Conservation (phyloP, 2,329 filamentous ascomycete species). For the Aciculosporium take region DNA sequence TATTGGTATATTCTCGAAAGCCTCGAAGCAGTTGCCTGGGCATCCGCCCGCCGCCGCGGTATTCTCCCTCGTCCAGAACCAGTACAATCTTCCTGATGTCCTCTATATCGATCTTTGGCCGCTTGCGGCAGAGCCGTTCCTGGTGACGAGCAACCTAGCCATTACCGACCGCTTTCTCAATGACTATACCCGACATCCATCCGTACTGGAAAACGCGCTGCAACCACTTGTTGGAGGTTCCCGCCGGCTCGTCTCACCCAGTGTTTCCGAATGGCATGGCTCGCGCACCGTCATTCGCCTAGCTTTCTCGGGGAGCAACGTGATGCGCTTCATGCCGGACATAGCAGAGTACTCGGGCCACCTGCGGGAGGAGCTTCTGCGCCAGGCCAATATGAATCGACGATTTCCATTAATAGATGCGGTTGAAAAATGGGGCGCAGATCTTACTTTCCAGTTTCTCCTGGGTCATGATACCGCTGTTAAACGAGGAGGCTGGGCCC, state of each 20-base stretch:
- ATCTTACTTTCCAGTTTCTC: conserved; percentile 2
- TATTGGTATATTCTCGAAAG: background rate
- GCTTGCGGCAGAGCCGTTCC: background rate
- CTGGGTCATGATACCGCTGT: conserved; percentile 1
- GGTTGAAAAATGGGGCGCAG: conserved; percentile 1
- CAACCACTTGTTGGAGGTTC: conserved; percentile 1
- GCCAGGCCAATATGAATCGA: background rate
- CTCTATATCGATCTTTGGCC: conserved; percentile 3
- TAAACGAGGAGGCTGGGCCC: conserved; percentile 1
- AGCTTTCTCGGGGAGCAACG: background rate
- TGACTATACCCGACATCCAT: conserved; percentile 1
- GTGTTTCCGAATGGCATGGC: conserved; percentile 1
- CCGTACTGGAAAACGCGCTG: background rate
- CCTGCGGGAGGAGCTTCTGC: background rate
- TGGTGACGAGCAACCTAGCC: background rate
- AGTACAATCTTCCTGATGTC: conserved; percentile 1
- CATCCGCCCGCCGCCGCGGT: background rate
- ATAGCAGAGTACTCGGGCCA: conserved; percentile 1
- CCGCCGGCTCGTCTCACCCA: background rate
- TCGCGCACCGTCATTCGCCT: background rate
- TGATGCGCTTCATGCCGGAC: conserved; percentile 1
- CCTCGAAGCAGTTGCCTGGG: background rate
- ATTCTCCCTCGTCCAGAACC: background rate
- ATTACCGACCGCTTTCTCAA: conserved; percentile 2
- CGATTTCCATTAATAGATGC: background rate